Conservation (phyloP, 768 basidiomycete species). For the Phaeotremella fagi region DNA sequence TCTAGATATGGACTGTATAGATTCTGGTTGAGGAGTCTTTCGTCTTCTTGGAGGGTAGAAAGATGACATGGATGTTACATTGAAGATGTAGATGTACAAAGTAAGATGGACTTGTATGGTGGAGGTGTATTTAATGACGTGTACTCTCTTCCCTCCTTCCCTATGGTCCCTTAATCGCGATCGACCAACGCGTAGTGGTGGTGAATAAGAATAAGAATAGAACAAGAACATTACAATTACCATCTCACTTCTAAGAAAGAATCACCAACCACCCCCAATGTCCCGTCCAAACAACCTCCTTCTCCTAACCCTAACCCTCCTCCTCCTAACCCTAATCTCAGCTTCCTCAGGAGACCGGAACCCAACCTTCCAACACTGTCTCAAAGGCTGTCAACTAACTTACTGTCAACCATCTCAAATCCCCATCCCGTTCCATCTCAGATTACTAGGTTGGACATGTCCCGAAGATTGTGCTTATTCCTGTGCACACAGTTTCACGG, state of each 20-base stretch:
- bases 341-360: slow-evolving; percentile 65
- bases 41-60: too few species aligned
- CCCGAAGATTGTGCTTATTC: slow-evolving; percentile 78
- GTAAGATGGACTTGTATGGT: too few species aligned
- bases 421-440: slow-evolving; percentile 56
- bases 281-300: neutral
- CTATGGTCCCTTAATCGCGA: too few species aligned
- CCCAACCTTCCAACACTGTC: slow-evolving; percentile 57
- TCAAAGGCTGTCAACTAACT: slow-evolving; percentile 51
- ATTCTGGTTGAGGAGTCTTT: too few species aligned
- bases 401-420: slow-evolving; percentile 51
- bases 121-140: too few species aligned
- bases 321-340: slow-evolving; percentile 6
- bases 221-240: too few species aligned
- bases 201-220: too few species aligned
- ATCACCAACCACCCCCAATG: slow-evolving; percentile 1
- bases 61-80: too few species aligned
- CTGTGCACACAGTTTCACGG: slow-evolving; percentile 78
- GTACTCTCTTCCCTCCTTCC: too few species aligned
- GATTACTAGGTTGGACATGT: slow-evolving; percentile 80
- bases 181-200: too few species aligned
- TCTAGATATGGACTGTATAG: too few species aligned
- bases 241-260: neutral
- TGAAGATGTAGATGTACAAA: too few species aligned
- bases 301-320: slow-evolving; percentile 4